phyloP scores from a whole-genome alignment of 495 filamentous ascomycete genomes.

The Glutinoglossum americanum region DNA sequence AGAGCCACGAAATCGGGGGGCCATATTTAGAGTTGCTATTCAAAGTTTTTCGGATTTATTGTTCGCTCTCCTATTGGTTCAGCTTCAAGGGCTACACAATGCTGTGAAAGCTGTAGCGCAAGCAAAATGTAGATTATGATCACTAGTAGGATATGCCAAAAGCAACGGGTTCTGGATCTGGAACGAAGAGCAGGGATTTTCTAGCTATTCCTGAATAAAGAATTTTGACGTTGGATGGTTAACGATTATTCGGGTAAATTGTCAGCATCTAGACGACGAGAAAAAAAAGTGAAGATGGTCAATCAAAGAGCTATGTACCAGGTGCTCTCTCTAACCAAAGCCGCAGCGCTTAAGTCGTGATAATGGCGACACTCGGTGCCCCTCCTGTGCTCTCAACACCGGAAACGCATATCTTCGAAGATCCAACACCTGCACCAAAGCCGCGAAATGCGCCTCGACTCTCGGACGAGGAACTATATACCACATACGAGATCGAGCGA shows the following conservation, averaged over 20 bases:
- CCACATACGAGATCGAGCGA: constrained; percentile 70
- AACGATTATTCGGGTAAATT: background rate
- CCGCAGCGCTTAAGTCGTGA: background rate
- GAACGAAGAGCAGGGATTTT: background rate
- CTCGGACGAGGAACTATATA: constrained; percentile 47
- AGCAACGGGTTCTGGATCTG: background rate
- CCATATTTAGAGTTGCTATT: background rate
- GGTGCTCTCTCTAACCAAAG: background rate
- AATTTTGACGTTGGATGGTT: background rate
- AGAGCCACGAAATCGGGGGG: background rate
- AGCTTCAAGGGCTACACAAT: background rate
- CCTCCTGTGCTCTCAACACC: constrained; percentile 77
- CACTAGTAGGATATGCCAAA: no score
- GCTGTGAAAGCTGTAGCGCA: background rate
- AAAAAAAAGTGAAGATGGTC: no score
- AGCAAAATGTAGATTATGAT: background rate
- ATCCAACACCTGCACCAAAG: constrained; percentile 18
- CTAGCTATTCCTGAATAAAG: background rate
- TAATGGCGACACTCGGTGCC: constrained; percentile 4
- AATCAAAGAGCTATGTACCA: no score
- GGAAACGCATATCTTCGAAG: constrained; percentile 57
- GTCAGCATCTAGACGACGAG: background rate
- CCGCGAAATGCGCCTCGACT: constrained; percentile 20
- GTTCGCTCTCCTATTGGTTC: background rate
- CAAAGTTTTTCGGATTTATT: background rate